phyloP scores from a whole-genome alignment of 2,329 filamentous ascomycete genomes.

The Tympanopsis confertula region DNA sequence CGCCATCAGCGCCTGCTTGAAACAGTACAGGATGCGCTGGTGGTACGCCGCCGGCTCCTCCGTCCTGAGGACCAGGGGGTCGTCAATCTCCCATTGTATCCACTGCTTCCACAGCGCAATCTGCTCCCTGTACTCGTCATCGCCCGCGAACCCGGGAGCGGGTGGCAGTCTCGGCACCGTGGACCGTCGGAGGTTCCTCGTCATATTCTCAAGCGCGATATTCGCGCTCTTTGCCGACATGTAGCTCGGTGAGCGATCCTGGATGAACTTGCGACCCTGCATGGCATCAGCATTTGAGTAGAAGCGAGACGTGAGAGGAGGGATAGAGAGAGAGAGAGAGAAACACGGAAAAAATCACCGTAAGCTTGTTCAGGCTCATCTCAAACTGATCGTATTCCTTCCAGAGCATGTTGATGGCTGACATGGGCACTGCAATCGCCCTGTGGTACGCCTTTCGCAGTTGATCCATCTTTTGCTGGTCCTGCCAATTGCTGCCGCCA shows the following conservation, averaged over 20 bases:
- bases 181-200: constrained; percentile 61
- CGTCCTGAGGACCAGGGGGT: constrained; percentile 73
- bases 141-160: constrained; percentile 72
- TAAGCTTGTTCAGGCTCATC: constrained; percentile 83
- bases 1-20: constrained; percentile 87
- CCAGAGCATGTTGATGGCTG: constrained; percentile 75
- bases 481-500: constrained; percentile 83
- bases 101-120: constrained; percentile 84
- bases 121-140: constrained; percentile 73
- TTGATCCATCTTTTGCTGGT: constrained; percentile 94
- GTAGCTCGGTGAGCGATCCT: constrained; percentile 83
- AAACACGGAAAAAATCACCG: constrained; percentile 38
- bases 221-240: constrained; percentile 92
- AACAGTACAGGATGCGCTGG: constrained; percentile 74
- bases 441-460: constrained; percentile 85
- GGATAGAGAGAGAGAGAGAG: constrained; percentile 7
- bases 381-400: constrained; percentile 97
- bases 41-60: constrained; percentile 69
- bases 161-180: constrained; percentile 75
- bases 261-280: constrained; percentile 86
- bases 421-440: constrained; percentile 76
- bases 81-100: constrained; percentile 91
- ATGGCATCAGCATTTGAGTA: not conserved
- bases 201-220: constrained; percentile 82
- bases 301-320: not conserved